Base-by-base conservation (phyloP, 495 filamentous ascomycete genomes). In the Talaromyces thailandensis region DNA sequence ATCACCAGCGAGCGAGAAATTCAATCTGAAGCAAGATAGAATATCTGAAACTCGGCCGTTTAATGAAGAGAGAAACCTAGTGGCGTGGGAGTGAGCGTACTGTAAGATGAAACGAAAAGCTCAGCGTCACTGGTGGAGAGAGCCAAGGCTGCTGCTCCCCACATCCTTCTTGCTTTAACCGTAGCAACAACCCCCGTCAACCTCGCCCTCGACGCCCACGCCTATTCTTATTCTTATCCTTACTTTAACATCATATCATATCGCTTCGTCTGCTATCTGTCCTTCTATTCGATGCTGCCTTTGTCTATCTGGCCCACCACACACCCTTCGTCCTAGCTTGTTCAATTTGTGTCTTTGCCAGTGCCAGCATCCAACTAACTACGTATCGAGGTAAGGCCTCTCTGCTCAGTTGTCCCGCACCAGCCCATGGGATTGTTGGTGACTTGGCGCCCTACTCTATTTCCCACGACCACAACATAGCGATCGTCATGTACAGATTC, bases 101-200 rank as follows among this genome's bases (percentile, higher is more conserved):
- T n/a, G 26, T 3, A 9, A 55, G 51, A 55, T 26, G 23, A 55
- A 55, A 55, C 51, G 51, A 24, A 24, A 55, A 55, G 26, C 21
- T 23, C 21, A 55, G 51, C 51, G 23, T 55, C 51, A 55, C 51
- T 55, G 21, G 55, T 57, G 55, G 55, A 57, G 55, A 57, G 50
- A 53, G 50, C 50, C 50, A 53, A 57, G 55, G 14, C 55, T 21
- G 55, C 55, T 57, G 26, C 26, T 31, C 55, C 55, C 73, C 70
- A 74, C 71, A 72, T 73, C 61, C 61, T 63, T 65, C 64, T 31
- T 55, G 35, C 58, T 26, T 51, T 16, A 55, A 55, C 51, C 66
- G 14, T 60, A 56, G 63, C 65, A 66, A 48, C 65, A 66, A 48
- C 29, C 29, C 31, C 25, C 35, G 14, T 40, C 56, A 50, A 58